Conservation (phyloP, 2,329 filamentous ascomycete species). For the Aspergillus costaricaensis region DNA sequence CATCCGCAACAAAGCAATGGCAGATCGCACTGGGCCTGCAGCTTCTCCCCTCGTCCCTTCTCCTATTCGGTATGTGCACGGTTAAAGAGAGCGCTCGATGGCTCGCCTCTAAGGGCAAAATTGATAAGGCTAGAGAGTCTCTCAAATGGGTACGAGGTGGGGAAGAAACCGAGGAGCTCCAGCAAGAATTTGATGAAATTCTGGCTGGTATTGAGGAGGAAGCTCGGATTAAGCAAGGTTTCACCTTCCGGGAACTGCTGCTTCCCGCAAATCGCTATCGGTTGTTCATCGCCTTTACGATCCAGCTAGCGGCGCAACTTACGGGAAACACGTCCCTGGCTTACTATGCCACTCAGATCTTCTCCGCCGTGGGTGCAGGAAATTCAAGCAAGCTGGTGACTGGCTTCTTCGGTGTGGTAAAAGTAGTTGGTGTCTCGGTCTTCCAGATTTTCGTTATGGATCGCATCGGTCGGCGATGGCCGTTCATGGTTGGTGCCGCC, state of each 20-base stretch:
- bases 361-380: conserved; percentile 53
- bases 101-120: conserved; percentile 50
- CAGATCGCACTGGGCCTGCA: conserved; percentile 52
- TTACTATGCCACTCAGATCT: conserved; percentile 57
- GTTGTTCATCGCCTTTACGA: conserved; percentile 52
- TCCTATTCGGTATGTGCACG: conserved; percentile 53
- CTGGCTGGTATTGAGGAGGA: conserved; percentile 53
- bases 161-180: conserved; percentile 38
- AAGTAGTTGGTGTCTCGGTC: conserved; percentile 51
- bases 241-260: conserved; percentile 51
- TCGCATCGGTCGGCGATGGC: conserved; percentile 51
- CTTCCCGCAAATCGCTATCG: conserved; percentile 52
- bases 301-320: conserved; percentile 53
- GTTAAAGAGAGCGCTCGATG: conserved; percentile 53
- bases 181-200: conserved; percentile 41
- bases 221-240: conserved; percentile 45
- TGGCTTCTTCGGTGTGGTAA: conserved; percentile 56
- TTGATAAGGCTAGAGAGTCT: conserved; percentile 50
- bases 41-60: conserved; percentile 50
- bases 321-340: conserved; percentile 56
- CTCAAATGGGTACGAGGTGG: conserved; percentile 57
- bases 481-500: conserved; percentile 52
- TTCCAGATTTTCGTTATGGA: conserved; percentile 55
- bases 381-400: conserved; percentile 52
- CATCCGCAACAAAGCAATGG: conserved; percentile 49